phyloP scores from a whole-genome alignment of 1,139 yeast genomes.

The Fermentozyma sake region DNA sequence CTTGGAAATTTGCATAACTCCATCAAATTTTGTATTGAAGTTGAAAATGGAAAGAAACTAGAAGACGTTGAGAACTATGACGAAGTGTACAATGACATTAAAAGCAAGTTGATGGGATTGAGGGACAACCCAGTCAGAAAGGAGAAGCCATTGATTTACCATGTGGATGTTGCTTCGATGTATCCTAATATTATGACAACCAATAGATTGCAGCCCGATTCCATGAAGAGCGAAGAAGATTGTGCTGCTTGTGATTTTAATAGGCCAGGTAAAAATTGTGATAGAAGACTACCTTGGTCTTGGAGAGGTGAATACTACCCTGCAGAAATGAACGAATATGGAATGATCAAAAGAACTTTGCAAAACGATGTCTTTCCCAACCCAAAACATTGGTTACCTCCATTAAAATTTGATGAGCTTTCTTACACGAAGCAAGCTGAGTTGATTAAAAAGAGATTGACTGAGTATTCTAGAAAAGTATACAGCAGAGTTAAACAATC shows the following conservation, averaged over 20 bases:
- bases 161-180: slow-evolving; percentile 99
- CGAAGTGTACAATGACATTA: slow-evolving; percentile 61
- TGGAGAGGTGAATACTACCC: slow-evolving; percentile 98
- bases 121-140: slow-evolving; percentile 58
- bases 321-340: slow-evolving; percentile 85
- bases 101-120: slow-evolving; percentile 50
- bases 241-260: slow-evolving; percentile 98
- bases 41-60: slow-evolving; percentile 68
- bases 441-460: slow-evolving; percentile 70
- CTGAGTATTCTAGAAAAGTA: slow-evolving; percentile 81
- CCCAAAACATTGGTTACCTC: slow-evolving; percentile 49
- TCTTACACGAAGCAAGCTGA: slow-evolving; percentile 74
- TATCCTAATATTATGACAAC: slow-evolving; percentile 99
- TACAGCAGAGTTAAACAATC: slow-evolving; percentile 79
- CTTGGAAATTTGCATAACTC: slow-evolving; percentile 71
- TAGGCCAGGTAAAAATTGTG: slow-evolving; percentile 91
- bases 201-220: slow-evolving; percentile 94
- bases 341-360: slow-evolving; percentile 81
- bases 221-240: slow-evolving; percentile 91
- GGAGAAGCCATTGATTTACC: slow-evolving; percentile 87
- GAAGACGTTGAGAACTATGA: slow-evolving; percentile 79
- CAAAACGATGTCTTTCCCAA: slow-evolving; percentile 77
- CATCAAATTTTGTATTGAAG: slow-evolving; percentile 75
- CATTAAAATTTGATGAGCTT: slow-evolving; percentile 68
- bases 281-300: slow-evolving; percentile 88